These are phyloP conservation scores for Trichosporon sp. DNA, from an alignment of 1,284 basidiomycete species.

Conservation along the genomic window DNA sequence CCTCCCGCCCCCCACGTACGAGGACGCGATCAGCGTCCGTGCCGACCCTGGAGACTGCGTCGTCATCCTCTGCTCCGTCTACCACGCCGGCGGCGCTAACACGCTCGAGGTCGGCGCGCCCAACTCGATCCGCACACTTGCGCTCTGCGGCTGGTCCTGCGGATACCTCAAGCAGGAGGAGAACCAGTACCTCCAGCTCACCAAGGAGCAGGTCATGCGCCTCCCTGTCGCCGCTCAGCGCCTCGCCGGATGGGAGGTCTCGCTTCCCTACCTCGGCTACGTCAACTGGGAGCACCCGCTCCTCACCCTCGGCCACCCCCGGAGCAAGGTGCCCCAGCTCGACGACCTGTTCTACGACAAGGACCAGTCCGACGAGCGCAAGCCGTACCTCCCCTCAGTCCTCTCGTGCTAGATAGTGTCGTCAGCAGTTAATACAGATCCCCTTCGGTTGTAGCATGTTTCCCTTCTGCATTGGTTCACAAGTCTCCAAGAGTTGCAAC, in stretches of 20 bases:
- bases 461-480: slow-evolving; percentile 4
- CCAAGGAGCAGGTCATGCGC: slow-evolving; percentile 26
- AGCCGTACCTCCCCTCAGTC: not conserved
- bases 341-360: slow-evolving; percentile 35
- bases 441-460: slow-evolving; percentile 17
- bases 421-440: not conserved
- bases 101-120: slow-evolving; percentile 25
- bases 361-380: slow-evolving; percentile 24
- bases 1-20: slow-evolving; percentile 31
- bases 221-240: slow-evolving; percentile 31
- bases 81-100: slow-evolving; percentile 33
- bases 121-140: slow-evolving; percentile 29
- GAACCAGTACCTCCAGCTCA: slow-evolving; percentile 36
- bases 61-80: slow-evolving; percentile 32
- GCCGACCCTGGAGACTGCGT: slow-evolving; percentile 33
- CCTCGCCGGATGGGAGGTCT: slow-evolving; percentile 32
- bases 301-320: slow-evolving; percentile 31
- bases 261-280: slow-evolving; percentile 32
- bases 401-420: not conserved
- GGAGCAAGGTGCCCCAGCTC: slow-evolving; percentile 26
- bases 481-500: not conserved
- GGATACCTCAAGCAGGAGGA: slow-evolving; percentile 34
- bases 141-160: slow-evolving; percentile 29
- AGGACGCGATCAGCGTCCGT: slow-evolving; percentile 28
- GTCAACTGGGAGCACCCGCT: slow-evolving; percentile 33